Percentiles rank a stretch among this genome's conserved stretches.
Evolutionary conservation across 371 early-diverging fungal species (phyloP).

Genomic region (Circinella umbellata): DNA sequence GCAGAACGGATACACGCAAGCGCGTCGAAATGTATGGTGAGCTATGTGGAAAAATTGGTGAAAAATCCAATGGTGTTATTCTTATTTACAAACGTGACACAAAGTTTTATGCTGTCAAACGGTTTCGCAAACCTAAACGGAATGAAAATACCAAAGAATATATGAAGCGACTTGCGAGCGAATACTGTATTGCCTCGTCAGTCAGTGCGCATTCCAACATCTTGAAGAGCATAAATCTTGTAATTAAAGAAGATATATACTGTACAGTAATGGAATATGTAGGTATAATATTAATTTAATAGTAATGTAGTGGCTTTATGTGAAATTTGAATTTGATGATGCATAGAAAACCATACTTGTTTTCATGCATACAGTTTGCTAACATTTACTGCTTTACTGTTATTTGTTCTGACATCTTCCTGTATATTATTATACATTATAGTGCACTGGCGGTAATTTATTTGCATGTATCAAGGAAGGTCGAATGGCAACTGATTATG

Average conservation of each 20-base stretch:
- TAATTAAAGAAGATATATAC: slow-evolving; percentile 85
- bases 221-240: slow-evolving; percentile 89
- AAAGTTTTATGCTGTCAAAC: slow-evolving; percentile 75
- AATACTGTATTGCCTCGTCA: slow-evolving; percentile 89
- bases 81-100: slow-evolving; percentile 5
- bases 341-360: neutral
- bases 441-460: slow-evolving; percentile 57
- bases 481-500: slow-evolving; percentile 33
- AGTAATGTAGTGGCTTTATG: too few relatives aligned
- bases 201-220: slow-evolving; percentile 86
- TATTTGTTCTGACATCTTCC: too few relatives aligned
- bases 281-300: slow-evolving; percentile 28
- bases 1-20: neutral
- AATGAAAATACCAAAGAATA: slow-evolving; percentile 88
- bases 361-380: neutral
- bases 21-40: slow-evolving; percentile 37
- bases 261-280: slow-evolving; percentile 93
- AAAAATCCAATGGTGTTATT: slow-evolving; percentile 3
- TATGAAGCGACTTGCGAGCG: slow-evolving; percentile 87
- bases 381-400: neutral
- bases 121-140: slow-evolving; percentile 86
- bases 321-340: neutral
- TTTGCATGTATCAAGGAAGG: slow-evolving; percentile 39
- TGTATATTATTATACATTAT: neutral
- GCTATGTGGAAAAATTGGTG: slow-evolving; percentile 42